Evolutionary conservation across 2,329 filamentous ascomycete genomes (phyloP).

Genomic region (Eurotiales sp.): DNA sequence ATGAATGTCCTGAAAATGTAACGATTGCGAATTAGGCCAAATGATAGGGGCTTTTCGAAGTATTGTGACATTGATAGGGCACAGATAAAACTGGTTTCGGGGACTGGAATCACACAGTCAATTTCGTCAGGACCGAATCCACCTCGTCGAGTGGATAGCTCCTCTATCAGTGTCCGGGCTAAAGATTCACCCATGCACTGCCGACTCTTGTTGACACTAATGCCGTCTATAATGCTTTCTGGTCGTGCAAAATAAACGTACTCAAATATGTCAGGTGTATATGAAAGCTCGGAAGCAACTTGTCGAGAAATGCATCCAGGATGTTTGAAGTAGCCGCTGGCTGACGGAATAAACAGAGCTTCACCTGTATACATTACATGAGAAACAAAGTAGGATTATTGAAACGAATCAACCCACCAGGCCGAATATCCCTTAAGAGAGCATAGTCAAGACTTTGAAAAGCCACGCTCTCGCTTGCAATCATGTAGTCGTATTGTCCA

Average conservation of each 20-base stretch:
- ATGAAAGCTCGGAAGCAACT: slow-evolving; percentile 63
- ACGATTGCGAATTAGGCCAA: too few species aligned
- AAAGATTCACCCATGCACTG: slow-evolving; percentile 83
- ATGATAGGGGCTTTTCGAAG: too few species aligned
- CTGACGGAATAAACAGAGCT: slow-evolving; percentile 80
- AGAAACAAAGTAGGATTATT: too few species aligned
- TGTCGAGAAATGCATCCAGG: slow-evolving; percentile 76
- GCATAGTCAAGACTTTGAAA: too few species aligned
- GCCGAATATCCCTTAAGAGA: too few species aligned
- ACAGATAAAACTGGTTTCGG: slow-evolving; percentile 79
- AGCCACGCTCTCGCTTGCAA: slow-evolving; percentile 88
- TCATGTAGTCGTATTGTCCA: slow-evolving; percentile 74
- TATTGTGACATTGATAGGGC: too few species aligned
- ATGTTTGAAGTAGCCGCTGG: too few species aligned
- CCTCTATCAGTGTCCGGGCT: too few species aligned
- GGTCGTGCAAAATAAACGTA: slow-evolving; percentile 84
- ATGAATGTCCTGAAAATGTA: slow-evolving; percentile 88
- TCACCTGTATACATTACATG: too few species aligned
- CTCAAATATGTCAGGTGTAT: slow-evolving; percentile 84
- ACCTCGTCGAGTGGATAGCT: too few species aligned
- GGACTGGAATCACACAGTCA: slow-evolving; percentile 74
- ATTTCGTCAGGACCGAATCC: slow-evolving; percentile 66
- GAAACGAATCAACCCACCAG: too few species aligned
- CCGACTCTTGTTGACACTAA: slow-evolving; percentile 77
- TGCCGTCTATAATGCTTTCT: slow-evolving; percentile 80